These are phyloP conservation scores for Aspergillus jensenii DNA, from an alignment of 2,329 filamentous ascomycete species.

Conservation along the genomic window DNA sequence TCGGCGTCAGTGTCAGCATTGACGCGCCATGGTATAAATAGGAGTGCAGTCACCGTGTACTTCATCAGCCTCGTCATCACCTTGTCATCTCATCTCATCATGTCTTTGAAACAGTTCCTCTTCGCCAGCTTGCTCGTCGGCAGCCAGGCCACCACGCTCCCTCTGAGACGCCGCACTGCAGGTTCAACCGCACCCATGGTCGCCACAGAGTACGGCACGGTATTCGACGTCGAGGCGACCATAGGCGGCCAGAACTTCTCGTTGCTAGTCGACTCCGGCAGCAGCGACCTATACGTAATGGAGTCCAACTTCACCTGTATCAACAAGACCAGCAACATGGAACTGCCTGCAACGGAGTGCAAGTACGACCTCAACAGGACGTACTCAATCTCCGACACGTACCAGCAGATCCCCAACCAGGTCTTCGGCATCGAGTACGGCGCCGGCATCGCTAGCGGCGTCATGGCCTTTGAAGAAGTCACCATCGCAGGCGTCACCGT, in stretches of 20 bases:
- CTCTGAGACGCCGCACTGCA: background rate
- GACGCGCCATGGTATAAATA: no score
- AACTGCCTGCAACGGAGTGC: conserved; percentile 11
- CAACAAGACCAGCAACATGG: conserved; percentile 16
- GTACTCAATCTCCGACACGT: conserved; percentile 18
- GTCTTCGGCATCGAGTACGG: conserved; percentile 26
- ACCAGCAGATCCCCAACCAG: conserved; percentile 20
- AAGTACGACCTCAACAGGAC: conserved; percentile 25
- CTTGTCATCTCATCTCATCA: background rate
- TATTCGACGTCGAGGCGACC: conserved; percentile 19
- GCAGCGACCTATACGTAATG: conserved; percentile 49
- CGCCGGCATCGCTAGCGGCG: conserved; percentile 23
- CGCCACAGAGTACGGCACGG: conserved; percentile 17
- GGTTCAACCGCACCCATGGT: conserved; percentile 10
- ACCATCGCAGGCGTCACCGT: conserved; percentile 25
- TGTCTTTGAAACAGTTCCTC: background rate
- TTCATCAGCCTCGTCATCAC: no score
- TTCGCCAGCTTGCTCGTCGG: background rate
- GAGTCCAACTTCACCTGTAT: conserved; percentile 35
- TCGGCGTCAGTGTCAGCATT: no score
- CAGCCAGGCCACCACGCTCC: background rate
- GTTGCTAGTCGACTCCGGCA: conserved; percentile 49
- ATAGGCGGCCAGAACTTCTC: conserved; percentile 34
- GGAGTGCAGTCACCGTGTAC: no score
- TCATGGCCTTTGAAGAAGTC: conserved; percentile 24